Conservation (phyloP, 2,329 filamentous ascomycete species). For the Claviceps quebecensis region DNA sequence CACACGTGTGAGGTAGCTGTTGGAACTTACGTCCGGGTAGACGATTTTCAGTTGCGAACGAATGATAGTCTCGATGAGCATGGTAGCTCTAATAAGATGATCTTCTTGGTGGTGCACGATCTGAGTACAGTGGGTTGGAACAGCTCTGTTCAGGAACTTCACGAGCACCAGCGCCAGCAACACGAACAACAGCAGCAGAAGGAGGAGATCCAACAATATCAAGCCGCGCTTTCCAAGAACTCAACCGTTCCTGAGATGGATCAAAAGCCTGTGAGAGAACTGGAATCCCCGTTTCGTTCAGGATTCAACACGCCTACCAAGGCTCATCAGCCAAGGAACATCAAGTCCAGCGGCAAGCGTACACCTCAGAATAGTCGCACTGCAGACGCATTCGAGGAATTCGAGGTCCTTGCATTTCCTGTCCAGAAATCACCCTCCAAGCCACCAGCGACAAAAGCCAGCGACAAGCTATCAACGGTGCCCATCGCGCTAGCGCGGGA, state of each 20-base stretch:
- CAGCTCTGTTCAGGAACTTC: slow-evolving; percentile 20
- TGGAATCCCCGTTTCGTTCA: not conserved
- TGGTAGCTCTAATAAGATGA: slow-evolving; percentile 16
- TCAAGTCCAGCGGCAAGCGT: not conserved
- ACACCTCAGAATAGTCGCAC: slow-evolving; percentile 11
- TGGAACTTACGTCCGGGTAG: slow-evolving; percentile 35
- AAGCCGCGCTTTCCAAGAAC: not conserved
- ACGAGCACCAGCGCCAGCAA: not conserved
- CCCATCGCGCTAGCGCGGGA: slow-evolving; percentile 26
- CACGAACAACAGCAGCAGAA: not conserved
- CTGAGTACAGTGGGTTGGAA: slow-evolving; percentile 35
- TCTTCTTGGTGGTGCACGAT: slow-evolving; percentile 32
- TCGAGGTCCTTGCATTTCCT: slow-evolving; percentile 23
- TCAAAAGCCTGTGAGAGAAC: not conserved
- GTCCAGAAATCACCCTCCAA: slow-evolving; percentile 4
- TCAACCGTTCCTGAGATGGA: not conserved
- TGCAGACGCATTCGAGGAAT: slow-evolving; percentile 23
- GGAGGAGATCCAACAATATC: not conserved
- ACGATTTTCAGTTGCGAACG: slow-evolving; percentile 24
- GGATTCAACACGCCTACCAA: not conserved
- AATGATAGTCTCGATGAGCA: slow-evolving; percentile 5
- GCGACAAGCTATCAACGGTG: slow-evolving; percentile 5
- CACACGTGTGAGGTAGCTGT: slow-evolving; percentile 29
- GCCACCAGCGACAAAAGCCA: not conserved
- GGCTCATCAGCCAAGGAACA: not conserved